These are phyloP conservation scores for Rickenella mellea DNA, from an alignment of 768 basidiomycete species.

Conservation along the genomic window DNA sequence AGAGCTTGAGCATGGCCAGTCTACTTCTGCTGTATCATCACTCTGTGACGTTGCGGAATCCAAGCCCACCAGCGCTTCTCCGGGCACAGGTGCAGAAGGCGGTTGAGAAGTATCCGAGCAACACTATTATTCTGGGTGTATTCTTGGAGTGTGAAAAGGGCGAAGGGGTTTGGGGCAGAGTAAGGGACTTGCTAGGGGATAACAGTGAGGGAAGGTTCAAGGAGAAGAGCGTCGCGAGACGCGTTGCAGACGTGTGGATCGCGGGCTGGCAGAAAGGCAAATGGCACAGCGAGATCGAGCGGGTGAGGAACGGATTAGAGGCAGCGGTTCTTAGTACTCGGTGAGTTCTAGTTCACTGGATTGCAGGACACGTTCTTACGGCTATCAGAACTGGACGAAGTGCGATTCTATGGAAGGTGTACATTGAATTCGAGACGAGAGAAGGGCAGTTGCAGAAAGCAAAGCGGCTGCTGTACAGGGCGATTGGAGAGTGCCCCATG, in stretches of 20 bases:
- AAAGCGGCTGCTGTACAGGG: conserved; percentile 66
- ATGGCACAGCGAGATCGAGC: conserved; percentile 64
- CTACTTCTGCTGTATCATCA: conserved; percentile 57
- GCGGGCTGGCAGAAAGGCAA: conserved; percentile 69
- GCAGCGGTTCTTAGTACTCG: conserved; percentile 58
- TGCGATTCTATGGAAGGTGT: conserved; percentile 61
- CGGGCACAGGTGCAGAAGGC: conserved; percentile 48
- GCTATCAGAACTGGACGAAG: conserved; percentile 52
- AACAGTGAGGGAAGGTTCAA: conserved; percentile 21
- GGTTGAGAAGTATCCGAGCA: conserved; percentile 51
- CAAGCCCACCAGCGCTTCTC: conserved; percentile 48
- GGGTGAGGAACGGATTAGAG: conserved; percentile 54
- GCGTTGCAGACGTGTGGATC: conserved; percentile 67
- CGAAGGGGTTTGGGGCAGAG: conserved; percentile 69
- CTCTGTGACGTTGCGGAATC: conserved; percentile 39
- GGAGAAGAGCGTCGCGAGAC: conserved; percentile 48
- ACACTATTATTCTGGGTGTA: conserved; percentile 62
- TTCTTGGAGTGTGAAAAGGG: conserved; percentile 73
- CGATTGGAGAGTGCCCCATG: conserved; percentile 65
- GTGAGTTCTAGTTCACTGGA: conserved; percentile 27
- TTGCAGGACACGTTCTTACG: conserved; percentile 1
- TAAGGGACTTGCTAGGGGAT: conserved; percentile 48
- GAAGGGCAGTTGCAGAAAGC: conserved; percentile 47
- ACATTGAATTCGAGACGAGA: conserved; percentile 69
- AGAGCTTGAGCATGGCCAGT: conserved; percentile 48